Percentiles rank a stretch among this genome's conserved stretches.
Evolutionary conservation across 179 eudicot genomes (phyloP).

Genomic region (Beta lomatogona): DNA sequence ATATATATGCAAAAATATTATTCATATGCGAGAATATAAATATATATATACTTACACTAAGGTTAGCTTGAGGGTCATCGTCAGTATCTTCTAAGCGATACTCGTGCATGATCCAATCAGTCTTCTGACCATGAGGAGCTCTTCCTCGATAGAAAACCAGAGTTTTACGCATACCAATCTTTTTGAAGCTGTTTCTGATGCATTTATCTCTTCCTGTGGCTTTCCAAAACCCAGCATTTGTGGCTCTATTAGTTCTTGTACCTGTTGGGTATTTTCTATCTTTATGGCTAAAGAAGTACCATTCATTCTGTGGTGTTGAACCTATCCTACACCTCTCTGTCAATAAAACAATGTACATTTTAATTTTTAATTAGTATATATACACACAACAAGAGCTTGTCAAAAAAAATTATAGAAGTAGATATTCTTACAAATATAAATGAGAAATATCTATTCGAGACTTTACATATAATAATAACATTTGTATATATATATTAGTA

Average conservation of each 20-base stretch:
- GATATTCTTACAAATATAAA: no score
- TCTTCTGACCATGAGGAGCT: constrained; percentile 95
- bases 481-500: no score
- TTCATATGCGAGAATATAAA: no score
- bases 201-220: constrained; percentile 95
- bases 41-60: constrained; percentile 36
- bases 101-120: constrained; percentile 98
- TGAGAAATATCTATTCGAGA: no score
- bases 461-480: no score
- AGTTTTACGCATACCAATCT: constrained; percentile 94
- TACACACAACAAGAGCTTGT: no score
- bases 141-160: constrained; percentile 87
- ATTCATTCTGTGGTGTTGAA: constrained; percentile 85
- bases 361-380: no score
- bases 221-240: constrained; percentile 95
- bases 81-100: constrained; percentile 74
- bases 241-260: constrained; percentile 86
- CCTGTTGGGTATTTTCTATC: constrained; percentile 95
- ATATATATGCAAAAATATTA: no score
- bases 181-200: constrained; percentile 71
- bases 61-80: constrained; percentile 51
- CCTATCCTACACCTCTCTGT: constrained; percentile 86
- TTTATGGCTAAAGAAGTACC: constrained; percentile 95
- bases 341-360: no score
- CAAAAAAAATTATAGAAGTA: no score